Base-by-base conservation (phyloP, 768 basidiomycete species). In the Pluteus cervinus region DNA sequence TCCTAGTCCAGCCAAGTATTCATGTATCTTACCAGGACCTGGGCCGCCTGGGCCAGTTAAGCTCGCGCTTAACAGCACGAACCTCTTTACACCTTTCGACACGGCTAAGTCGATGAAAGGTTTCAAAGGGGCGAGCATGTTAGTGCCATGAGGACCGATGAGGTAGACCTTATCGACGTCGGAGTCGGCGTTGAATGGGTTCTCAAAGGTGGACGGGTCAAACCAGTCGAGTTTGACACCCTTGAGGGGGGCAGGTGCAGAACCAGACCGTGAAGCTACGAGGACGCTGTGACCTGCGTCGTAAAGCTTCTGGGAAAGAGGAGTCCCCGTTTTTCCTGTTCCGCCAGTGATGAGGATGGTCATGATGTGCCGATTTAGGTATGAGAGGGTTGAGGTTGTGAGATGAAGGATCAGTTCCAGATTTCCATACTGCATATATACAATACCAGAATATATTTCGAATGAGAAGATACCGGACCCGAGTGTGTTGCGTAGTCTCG, bases 341-440 rank as follows among this genome's bases (percentile, higher is more conserved):
- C 58, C 61, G 14, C 61, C 60, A 34, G 45, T 57, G 43, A 62
- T 46, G 4, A 64, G 54, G 33, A 57, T 57, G 7, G 58, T 47
- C 62, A 63, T 61, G 22, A 5, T 32, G 7, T n/a, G n/a, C n/a
- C n/a, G n/a, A n/a, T n/a, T n/a, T n/a, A n/a, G n/a, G n/a, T n/a
- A n/a, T n/a, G n/a, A n/a, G n/a, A n/a, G n/a, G n/a, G n/a, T n/a
- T n/a, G n/a, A n/a, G n/a, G n/a, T n/a, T n/a, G n/a, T n/a, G n/a
- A n/a, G n/a, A n/a, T n/a, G n/a, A n/a, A n/a, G n/a, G n/a, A n/a
- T n/a, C n/a, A n/a, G n/a, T n/a, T n/a, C n/a, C n/a, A n/a, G n/a
- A n/a, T n/a, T n/a, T n/a, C n/a, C n/a, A n/a, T n/a, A n/a, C n/a
- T n/a, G n/a, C n/a, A n/a, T n/a, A n/a, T n/a, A n/a, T n/a, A n/a